Evolutionary conservation across 1,284 basidiomycete species (phyloP).

Genomic region (Rhodotorula sp.): DNA sequence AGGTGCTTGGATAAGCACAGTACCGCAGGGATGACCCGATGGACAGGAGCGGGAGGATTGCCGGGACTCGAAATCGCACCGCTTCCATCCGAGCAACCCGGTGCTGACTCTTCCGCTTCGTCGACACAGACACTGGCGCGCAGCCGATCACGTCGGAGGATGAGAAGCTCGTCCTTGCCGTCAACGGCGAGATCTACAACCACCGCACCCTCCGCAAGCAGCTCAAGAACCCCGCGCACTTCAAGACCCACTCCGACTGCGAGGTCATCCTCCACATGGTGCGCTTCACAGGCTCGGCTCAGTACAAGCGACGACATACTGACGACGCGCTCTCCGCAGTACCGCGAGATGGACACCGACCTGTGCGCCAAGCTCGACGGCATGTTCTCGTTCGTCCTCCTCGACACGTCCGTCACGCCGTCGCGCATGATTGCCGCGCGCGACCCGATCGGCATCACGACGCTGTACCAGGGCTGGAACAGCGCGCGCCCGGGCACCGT

Average conservation of each 20-base stretch:
- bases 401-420: constrained; percentile 88
- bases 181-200: constrained; percentile 99
- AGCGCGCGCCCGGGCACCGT: constrained; percentile 79
- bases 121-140: constrained; percentile 87
- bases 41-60: too few relatives aligned
- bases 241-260: constrained; percentile 98
- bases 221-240: constrained; percentile 67
- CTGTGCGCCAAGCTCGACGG: constrained; percentile 85
- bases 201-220: constrained; percentile 77
- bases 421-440: constrained; percentile 90
- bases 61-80: too few relatives aligned
- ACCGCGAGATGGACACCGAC: constrained; percentile 70
- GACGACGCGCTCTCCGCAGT: constrained; percentile 58
- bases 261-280: constrained; percentile 94
- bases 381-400: constrained; percentile 97
- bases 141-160: constrained; percentile 91
- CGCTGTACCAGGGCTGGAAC: constrained; percentile 93
- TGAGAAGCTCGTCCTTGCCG: constrained; percentile 80
- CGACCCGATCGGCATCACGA: constrained; percentile 97
- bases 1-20: not conserved
- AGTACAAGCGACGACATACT: too few relatives aligned
- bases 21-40: too few relatives aligned
- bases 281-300: constrained; percentile 45
- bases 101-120: not conserved
- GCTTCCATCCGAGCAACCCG: not conserved